Evolutionary conservation across 2,329 filamentous ascomycete species (phyloP), one percentile per base, ranked within the genome.

Genomic region (Aureobasidium melanogenum): DNA sequence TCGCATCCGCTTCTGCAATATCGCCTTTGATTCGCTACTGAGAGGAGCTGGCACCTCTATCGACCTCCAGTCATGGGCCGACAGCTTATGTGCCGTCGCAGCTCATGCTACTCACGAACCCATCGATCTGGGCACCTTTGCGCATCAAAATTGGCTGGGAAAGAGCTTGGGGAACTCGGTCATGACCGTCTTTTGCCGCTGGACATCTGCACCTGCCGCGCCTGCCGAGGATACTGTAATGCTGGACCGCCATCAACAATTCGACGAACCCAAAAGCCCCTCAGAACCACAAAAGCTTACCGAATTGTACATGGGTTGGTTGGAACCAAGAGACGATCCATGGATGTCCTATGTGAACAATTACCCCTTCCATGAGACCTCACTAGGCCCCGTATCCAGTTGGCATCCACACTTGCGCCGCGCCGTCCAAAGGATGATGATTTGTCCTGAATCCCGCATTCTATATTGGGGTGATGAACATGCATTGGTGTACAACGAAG

Each of bases 401-500:
- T 73, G 71, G 71, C 62, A 65, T 10, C 36, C 63, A 3, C 46
- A 64, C 5, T 61, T 73, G 34, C 64, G 70, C 5, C 51, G 65
- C 8, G 62, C 64, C 22, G 63, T 69, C 1, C 38, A 69, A 7
- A 60, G 63, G 5, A 68, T 71, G n/a, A 71, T 68, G 69, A 59
- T 62, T 17, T 69, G 71, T 52, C 69, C 70, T 2, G 62, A 69
- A 26, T 67, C 70, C 1, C 66, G 70, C 4, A 62, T 71, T 26
- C 30, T 73, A 1, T 63, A 72, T 8, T 66, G 64, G 70, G 71
- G 72, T 7, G 56, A 68, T 2, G 66, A 71, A 1, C 65, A 68
- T 15, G 67, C 64, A 34, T 71, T 74, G 68, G 51, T 74, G 10
- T 73, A 74, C 64, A 75, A 75, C 22, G 69, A 73, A 47, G 63